These are phyloP conservation scores for Eucalyptus dawsonii DNA, from an alignment of 345 rosid genomes.

Conservation along the genomic window DNA sequence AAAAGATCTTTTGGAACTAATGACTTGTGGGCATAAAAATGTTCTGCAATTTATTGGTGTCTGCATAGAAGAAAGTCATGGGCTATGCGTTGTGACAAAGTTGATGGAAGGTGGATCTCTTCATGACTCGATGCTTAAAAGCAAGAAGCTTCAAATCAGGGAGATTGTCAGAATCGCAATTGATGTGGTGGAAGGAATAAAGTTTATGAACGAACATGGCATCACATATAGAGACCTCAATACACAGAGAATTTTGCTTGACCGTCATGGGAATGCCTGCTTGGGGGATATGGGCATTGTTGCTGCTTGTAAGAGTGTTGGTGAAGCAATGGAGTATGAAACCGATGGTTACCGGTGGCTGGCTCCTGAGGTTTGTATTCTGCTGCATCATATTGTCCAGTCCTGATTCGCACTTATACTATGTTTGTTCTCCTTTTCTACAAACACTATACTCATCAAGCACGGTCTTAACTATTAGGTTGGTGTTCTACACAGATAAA, in stretches of 20 bases:
- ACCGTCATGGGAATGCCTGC: slow-evolving; percentile 80
- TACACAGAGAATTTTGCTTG: slow-evolving; percentile 62
- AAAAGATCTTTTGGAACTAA: slow-evolving; percentile 71
- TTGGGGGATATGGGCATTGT: slow-evolving; percentile 85
- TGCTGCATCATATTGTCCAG: not conserved
- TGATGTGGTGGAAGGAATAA: slow-evolving; percentile 77
- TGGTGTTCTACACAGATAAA: not conserved
- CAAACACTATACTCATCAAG: not conserved
- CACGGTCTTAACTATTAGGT: not conserved
- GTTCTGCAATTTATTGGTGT: slow-evolving; percentile 74
- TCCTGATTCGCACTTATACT: not conserved
- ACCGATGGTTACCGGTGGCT: slow-evolving; percentile 98
- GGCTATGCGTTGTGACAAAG: slow-evolving; percentile 81
- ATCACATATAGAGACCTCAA: slow-evolving; percentile 78
- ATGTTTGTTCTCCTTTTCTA: not conserved
- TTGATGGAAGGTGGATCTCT: slow-evolving; percentile 92
- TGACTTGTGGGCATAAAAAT: slow-evolving; percentile 90
- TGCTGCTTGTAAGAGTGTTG: slow-evolving; percentile 75
- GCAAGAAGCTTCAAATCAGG: slow-evolving; percentile 69
- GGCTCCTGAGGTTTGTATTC: slow-evolving; percentile 82
- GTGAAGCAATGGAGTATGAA: slow-evolving; percentile 86
- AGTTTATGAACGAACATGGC: slow-evolving; percentile 79
- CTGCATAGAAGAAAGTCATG: slow-evolving; percentile 84
- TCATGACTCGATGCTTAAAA: slow-evolving; percentile 63
- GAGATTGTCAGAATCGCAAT: slow-evolving; percentile 60